Evolutionary conservation across 2,329 filamentous ascomycete species (phyloP).

Genomic region (Knoxdaviesia capensis): DNA sequence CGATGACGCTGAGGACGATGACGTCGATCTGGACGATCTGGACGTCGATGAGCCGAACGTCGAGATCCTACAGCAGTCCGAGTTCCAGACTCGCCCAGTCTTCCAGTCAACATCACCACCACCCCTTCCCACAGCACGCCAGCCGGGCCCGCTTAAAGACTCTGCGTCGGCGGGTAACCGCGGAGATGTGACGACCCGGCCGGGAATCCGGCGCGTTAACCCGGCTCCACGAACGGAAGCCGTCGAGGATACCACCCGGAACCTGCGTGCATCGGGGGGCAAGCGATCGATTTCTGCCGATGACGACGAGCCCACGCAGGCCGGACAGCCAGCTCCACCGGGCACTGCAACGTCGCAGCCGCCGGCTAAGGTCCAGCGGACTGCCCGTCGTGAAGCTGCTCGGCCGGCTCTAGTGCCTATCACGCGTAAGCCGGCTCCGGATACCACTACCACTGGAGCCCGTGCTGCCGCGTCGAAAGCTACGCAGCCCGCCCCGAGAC

Average conservation of each 20-base stretch:
- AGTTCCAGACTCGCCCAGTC: constrained; percentile 8
- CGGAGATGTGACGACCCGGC: constrained; percentile 9
- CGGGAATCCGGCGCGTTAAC: constrained; percentile 4
- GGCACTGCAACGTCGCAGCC: neutral
- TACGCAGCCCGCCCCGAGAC: too few relatives aligned
- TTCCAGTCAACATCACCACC: constrained; percentile 11
- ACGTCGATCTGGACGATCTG: constrained; percentile 18
- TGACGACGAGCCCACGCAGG: neutral
- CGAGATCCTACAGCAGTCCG: constrained; percentile 23
- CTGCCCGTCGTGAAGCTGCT: too few relatives aligned
- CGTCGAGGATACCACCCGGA: constrained; percentile 23
- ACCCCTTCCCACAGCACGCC: constrained; percentile 24
- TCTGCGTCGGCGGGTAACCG: constrained; percentile 29
- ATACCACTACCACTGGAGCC: too few relatives aligned
- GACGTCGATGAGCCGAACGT: constrained; percentile 22
- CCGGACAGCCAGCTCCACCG: neutral
- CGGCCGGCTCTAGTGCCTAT: too few relatives aligned
- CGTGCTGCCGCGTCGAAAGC: too few relatives aligned
- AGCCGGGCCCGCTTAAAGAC: constrained; percentile 30
- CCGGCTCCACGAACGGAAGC: too few relatives aligned
- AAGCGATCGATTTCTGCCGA: neutral
- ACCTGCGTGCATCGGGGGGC: too few relatives aligned
- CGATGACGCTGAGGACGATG: constrained; percentile 23
- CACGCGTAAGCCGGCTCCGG: too few relatives aligned
- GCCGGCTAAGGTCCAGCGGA: too few relatives aligned